Percentiles rank a stretch among this genome's conserved stretches.
phyloP scores from a whole-genome alignment of 352 stramenopile genomes.

The Globisporangium orthogonon region DNA sequence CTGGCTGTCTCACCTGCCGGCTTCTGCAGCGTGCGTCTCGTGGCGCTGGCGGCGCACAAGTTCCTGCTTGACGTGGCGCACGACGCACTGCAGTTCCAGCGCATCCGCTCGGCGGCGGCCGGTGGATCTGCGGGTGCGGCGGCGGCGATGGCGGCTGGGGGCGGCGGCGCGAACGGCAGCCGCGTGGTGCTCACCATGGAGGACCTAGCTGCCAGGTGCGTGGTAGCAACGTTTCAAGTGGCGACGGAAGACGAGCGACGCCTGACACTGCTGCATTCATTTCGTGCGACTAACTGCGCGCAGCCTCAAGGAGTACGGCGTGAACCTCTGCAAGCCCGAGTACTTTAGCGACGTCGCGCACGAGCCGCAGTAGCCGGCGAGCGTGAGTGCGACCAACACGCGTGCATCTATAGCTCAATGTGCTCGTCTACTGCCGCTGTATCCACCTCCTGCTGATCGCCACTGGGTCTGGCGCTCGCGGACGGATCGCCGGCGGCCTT shows the following conservation, averaged over 20 bases:
- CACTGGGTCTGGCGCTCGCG: background rate
- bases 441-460: background rate
- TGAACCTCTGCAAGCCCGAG: constrained; percentile 77
- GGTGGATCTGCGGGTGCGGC: constrained; percentile 4
- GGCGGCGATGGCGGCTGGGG: constrained; percentile 9
- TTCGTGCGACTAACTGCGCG: background rate
- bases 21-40: constrained; percentile 39
- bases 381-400: background rate
- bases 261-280: background rate
- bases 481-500: constrained; percentile 5
- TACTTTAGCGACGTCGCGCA: constrained; percentile 65
- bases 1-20: background rate
- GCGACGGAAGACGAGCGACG: no score
- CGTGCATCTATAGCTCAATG: constrained; percentile 26
- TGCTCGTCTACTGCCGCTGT: constrained; percentile 27
- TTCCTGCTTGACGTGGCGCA: constrained; percentile 76
- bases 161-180: constrained; percentile 11
- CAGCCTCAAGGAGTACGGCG: constrained; percentile 74
- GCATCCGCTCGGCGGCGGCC: constrained; percentile 43
- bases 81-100: constrained; percentile 76
- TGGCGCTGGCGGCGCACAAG: constrained; percentile 70
- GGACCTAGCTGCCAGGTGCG: constrained; percentile 51
- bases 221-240: no score
- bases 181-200: constrained; percentile 65
- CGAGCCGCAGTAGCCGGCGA: constrained; percentile 10